Evolutionary conservation across 1,139 yeast genomes (phyloP), one percentile per base, ranked within the genome.

Genomic region (Kurtzmaniella quercitrusa): DNA sequence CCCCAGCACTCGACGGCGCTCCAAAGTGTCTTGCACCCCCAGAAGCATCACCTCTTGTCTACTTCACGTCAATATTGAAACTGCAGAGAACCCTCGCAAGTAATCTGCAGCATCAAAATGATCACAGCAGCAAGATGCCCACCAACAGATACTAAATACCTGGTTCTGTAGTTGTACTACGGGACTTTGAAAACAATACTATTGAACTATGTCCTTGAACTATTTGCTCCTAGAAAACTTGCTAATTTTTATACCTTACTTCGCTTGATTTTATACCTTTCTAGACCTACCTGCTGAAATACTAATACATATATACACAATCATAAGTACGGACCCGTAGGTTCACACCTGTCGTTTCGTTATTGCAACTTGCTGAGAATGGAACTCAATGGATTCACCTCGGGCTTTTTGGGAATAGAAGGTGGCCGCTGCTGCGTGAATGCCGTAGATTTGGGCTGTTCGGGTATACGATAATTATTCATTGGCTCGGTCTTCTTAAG

Each of bases 331-430:
- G n/a, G n/a, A n/a, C n/a, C n/a, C n/a, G n/a, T n/a, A n/a, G n/a
- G 31, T 27, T 10, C 12, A 27, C 14, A 11, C 31, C 4, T 5
- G 5, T 11, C 31, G 10, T 11, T 4, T 16, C 36, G 14, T 31
- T 15, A 31, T 15, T 36, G 38, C 15, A 60, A 50, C 37, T 55
- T 54, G 43, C 53, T 60, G 27, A 62, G 48, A 38, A 62, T 62
- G 1, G 62, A 56, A 38, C 52, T 55, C 42, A 62, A 51, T 16
- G 45, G 18, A 46, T 48, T 29, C 8, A 34, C 39, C 14, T 17
- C 27, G 25, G 43, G 34, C 19, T 31, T 31, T n/a, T 9, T 16
- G 4, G 36, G 36, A 31, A 31, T 31, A 3, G 36, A 31, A 15
- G 36, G 18, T 14, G 36, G 36, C 6, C 31, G 12, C 10, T 27